Evolutionary conservation across 805 yeast species (phyloP).

Genomic region (Kockiozyma suomiensis): DNA sequence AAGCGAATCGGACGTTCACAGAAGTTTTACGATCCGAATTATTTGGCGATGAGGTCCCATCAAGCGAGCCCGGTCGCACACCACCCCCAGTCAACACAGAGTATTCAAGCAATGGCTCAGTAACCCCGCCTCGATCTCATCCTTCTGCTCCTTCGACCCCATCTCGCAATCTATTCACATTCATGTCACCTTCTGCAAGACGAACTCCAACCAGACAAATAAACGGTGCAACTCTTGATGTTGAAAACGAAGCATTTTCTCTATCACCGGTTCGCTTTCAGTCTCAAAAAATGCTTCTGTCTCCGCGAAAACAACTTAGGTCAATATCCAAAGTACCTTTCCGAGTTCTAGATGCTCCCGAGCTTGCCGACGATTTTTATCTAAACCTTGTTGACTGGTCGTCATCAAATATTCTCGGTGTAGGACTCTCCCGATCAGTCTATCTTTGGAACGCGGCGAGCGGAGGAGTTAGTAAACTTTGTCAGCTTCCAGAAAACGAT

Average conservation of each 20-base stretch:
- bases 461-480: constrained; percentile 78
- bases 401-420: constrained; percentile 80
- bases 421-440: constrained; percentile 84
- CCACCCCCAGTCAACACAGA: constrained; percentile 31
- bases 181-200: constrained; percentile 61
- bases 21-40: constrained; percentile 84
- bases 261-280: constrained; percentile 88
- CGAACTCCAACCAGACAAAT: constrained; percentile 49
- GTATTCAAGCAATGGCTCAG: constrained; percentile 11
- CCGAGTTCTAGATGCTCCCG: constrained; percentile 94
- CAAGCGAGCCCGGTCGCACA: constrained; percentile 39
- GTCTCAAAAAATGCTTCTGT: constrained; percentile 72
- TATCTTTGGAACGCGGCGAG: constrained; percentile 88
- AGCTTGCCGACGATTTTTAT: constrained; percentile 89
- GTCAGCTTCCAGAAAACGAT: constrained; percentile 71
- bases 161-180: constrained; percentile 69
- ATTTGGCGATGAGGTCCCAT: constrained; percentile 83
- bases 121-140: constrained; percentile 30
- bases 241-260: constrained; percentile 75
- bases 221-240: constrained; percentile 43
- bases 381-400: constrained; percentile 96
- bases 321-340: constrained; percentile 84
- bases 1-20: constrained; percentile 84
- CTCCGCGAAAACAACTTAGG: constrained; percentile 80
- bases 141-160: constrained; percentile 41